A percentile compares a stretch with the other conserved stretches of the same genome.
These are phyloP conservation scores for Neurospora cerealis DNA, from an alignment of 495 filamentous ascomycete genomes.

Conservation along the genomic window DNA sequence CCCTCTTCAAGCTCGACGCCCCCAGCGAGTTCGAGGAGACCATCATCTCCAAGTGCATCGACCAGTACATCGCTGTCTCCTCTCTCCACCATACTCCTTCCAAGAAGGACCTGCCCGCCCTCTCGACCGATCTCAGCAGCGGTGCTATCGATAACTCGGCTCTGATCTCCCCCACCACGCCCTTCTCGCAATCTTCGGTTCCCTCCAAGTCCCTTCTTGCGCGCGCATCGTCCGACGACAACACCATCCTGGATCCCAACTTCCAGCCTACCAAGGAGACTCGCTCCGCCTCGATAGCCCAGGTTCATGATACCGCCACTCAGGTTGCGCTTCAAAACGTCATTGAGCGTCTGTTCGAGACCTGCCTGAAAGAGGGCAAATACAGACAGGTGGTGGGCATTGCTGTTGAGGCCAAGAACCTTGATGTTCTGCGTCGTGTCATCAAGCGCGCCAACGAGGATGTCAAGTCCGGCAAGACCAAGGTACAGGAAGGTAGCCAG, in stretches of 20 bases:
- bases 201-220: constrained; percentile 91
- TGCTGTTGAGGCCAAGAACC: constrained; percentile 87
- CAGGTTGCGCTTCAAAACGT: constrained; percentile 68
- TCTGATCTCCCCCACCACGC: constrained; percentile 77
- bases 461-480: constrained; percentile 56
- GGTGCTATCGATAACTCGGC: constrained; percentile 50
- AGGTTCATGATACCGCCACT: constrained; percentile 34
- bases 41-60: constrained; percentile 95
- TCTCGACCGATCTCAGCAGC: constrained; percentile 66
- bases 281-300: constrained; percentile 36
- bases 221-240: constrained; percentile 51
- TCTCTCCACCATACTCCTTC: constrained; percentile 52
- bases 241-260: constrained; percentile 44
- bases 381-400: constrained; percentile 99
- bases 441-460: constrained; percentile 77
- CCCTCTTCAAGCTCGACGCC: constrained; percentile 85
- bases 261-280: constrained; percentile 47
- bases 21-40: constrained; percentile 97
- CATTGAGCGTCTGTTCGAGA: constrained; percentile 84
- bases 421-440: constrained; percentile 77
- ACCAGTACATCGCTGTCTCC: constrained; percentile 89
- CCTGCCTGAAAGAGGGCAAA: constrained; percentile 73
- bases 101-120: constrained; percentile 44
- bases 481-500: constrained; percentile 32
- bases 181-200: constrained; percentile 83